phyloP scores from a whole-genome alignment of 1,284 basidiomycete species.

The Porodaedalea pini region DNA sequence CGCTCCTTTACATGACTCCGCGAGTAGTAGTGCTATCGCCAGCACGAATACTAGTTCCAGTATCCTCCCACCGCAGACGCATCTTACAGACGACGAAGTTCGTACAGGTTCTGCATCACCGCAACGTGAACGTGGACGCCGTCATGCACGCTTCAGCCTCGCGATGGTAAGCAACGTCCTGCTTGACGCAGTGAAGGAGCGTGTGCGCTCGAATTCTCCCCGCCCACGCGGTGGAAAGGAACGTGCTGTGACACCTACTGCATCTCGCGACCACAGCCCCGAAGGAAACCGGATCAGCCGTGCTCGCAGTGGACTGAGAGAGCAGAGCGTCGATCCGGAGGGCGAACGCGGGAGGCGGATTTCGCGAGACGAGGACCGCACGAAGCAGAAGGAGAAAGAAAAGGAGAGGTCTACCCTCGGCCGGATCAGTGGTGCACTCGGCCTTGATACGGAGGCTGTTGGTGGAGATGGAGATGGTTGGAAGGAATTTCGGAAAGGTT shows the following conservation, averaged over 20 bases:
- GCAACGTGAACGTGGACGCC: constrained; percentile 30
- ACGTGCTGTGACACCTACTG: constrained; percentile 6
- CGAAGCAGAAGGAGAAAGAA: constrained; percentile 18
- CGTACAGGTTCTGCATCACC: constrained; percentile 2
- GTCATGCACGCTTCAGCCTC: constrained; percentile 37
- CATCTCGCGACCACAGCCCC: constrained; percentile 15
- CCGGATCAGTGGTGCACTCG: constrained; percentile 19
- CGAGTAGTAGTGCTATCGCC: not conserved
- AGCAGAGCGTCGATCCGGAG: constrained; percentile 7
- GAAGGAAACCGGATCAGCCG: constrained; percentile 16
- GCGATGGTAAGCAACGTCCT: constrained; percentile 35
- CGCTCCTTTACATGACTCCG: not conserved
- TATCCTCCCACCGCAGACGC: constrained; percentile 1
- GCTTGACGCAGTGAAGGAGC: constrained; percentile 39
- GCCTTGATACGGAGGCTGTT: constrained; percentile 35
- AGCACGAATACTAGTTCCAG: constrained; percentile 3
- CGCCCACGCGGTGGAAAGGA: constrained; percentile 14
- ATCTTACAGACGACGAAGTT: constrained; percentile 14
- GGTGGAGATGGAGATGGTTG: constrained; percentile 55
- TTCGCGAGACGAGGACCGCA: constrained; percentile 7
- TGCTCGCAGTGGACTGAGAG: constrained; percentile 15
- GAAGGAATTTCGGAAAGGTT: constrained; percentile 90
- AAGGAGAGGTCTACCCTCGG: constrained; percentile 16
- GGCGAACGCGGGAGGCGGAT: constrained; percentile 10
- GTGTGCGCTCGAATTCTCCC: constrained; percentile 41